These are phyloP conservation scores for Murraya koenigii DNA, from an alignment of 345 rosid genomes.

Conservation along the genomic window DNA sequence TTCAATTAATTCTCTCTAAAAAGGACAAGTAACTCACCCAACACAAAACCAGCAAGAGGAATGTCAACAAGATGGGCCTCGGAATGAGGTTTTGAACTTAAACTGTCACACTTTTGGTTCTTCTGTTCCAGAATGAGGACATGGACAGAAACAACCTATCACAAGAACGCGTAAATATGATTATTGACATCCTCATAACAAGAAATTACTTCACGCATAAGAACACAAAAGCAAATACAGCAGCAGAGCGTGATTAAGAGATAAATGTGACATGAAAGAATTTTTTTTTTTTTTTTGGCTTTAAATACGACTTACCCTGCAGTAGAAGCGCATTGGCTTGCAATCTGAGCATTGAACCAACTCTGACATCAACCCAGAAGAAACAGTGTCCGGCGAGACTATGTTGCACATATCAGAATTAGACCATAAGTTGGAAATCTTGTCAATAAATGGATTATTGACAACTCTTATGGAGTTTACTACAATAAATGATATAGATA, in stretches of 20 bases:
- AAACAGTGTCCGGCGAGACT: conserved; percentile 22
- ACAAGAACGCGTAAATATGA: conserved; percentile 18
- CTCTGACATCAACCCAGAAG: conserved; percentile 46
- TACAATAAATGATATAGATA: conserved; percentile 54
- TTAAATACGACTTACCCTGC: conserved; percentile 52
- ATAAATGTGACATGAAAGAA: conserved; percentile 4
- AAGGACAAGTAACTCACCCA: conserved; percentile 51
- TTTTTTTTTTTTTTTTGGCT: conserved; percentile 5
- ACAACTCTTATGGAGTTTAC: conserved; percentile 42
- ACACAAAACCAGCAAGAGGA: conserved; percentile 70
- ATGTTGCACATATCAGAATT: conserved; percentile 12
- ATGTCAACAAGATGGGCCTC: conserved; percentile 43
- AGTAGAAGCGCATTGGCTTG: conserved; percentile 39
- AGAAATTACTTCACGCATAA: not conserved
- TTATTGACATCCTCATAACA: not conserved
- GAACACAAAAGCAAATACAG: not conserved
- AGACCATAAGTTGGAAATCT: conserved; percentile 18
- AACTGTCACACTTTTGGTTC: conserved; percentile 17
- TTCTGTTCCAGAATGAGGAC: conserved; percentile 57
- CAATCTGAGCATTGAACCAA: conserved; percentile 27
- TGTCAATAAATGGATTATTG: conserved; percentile 24
- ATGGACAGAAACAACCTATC: conserved; percentile 61
- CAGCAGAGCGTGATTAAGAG: not conserved
- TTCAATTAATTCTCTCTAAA: not conserved
- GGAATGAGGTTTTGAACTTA: conserved; percentile 24